Evolutionary conservation across 495 filamentous ascomycete species (phyloP).

Genomic region (Immersiella caudata): DNA sequence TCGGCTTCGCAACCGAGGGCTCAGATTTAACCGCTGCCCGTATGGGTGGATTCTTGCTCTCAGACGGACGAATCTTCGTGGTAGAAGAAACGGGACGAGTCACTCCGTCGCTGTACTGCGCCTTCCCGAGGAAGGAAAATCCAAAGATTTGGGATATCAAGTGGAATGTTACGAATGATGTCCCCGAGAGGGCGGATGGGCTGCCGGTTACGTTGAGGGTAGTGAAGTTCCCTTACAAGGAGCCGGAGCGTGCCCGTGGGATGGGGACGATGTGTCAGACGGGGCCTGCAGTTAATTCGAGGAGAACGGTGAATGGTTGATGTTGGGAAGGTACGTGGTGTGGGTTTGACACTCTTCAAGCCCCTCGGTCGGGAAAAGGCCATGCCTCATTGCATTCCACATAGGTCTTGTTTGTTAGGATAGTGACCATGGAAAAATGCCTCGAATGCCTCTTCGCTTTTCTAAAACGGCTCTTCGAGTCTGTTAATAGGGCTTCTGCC

Average conservation of each 20-base stretch:
- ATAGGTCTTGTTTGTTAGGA: too few species aligned
- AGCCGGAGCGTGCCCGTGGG: not conserved
- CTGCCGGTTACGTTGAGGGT: slow-evolving; percentile 8
- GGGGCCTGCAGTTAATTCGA: not conserved
- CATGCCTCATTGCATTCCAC: too few species aligned
- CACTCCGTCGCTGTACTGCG: slow-evolving; percentile 8
- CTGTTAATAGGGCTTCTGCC: too few species aligned
- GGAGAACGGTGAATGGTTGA: not conserved
- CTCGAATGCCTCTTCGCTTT: too few species aligned
- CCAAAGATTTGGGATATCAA: slow-evolving; percentile 5
- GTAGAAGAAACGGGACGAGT: not conserved
- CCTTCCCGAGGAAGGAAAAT: not conserved
- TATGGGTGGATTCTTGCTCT: slow-evolving; percentile 6
- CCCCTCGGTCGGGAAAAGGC: too few species aligned
- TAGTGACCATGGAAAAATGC: too few species aligned
- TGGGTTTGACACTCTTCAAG: too few species aligned
- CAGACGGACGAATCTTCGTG: not conserved
- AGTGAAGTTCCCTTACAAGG: not conserved
- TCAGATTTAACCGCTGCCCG: not conserved
- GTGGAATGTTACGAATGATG: slow-evolving; percentile 21
- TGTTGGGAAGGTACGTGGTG: not conserved
- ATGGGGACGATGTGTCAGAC: slow-evolving; percentile 4
- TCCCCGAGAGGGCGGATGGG: slow-evolving; percentile 13
- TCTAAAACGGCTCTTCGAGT: too few species aligned
- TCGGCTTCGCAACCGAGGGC: not conserved